Percentiles rank a stretch among this genome's conserved stretches.
These are phyloP conservation scores for Trichosporon faecale DNA, from an alignment of 1,284 basidiomycete species.

Conservation along the genomic window DNA sequence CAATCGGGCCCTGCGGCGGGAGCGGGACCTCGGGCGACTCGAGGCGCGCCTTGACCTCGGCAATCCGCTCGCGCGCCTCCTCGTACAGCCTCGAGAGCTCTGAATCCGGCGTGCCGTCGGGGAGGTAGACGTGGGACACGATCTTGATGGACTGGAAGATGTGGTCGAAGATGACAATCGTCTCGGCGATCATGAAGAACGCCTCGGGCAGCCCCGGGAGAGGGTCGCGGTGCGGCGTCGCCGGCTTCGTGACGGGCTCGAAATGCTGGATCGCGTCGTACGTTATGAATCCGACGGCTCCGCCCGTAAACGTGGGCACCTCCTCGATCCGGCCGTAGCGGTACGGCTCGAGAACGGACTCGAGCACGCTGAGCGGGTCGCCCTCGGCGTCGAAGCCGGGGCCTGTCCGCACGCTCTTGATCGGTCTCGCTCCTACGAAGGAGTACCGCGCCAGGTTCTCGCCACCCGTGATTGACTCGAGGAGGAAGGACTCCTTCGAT, in stretches of 20 bases:
- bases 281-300: constrained; percentile 94
- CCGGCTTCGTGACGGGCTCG: constrained; percentile 77
- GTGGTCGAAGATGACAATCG: constrained; percentile 94
- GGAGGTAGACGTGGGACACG: constrained; percentile 90
- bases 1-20: constrained; percentile 55
- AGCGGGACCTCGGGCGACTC: constrained; percentile 61
- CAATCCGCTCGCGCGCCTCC: constrained; percentile 73
- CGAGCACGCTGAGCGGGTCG: constrained; percentile 80
- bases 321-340: constrained; percentile 87
- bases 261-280: constrained; percentile 97
- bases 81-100: constrained; percentile 76
- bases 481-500: constrained; percentile 84
- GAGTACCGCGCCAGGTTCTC: constrained; percentile 91
- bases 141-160: constrained; percentile 92
- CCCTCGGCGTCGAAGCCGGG: constrained; percentile 76
- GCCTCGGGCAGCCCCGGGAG: constrained; percentile 85
- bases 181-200: constrained; percentile 94
- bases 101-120: constrained; percentile 53
- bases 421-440: constrained; percentile 95
- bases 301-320: constrained; percentile 89
- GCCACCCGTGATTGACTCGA: constrained; percentile 87
- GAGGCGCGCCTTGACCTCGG: constrained; percentile 67
- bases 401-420: constrained; percentile 87
- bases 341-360: constrained; percentile 82
- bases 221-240: constrained; percentile 65